Base-by-base conservation (phyloP, 495 filamentous ascomycete genomes). In the Pyrenopolyporus hunteri region DNA sequence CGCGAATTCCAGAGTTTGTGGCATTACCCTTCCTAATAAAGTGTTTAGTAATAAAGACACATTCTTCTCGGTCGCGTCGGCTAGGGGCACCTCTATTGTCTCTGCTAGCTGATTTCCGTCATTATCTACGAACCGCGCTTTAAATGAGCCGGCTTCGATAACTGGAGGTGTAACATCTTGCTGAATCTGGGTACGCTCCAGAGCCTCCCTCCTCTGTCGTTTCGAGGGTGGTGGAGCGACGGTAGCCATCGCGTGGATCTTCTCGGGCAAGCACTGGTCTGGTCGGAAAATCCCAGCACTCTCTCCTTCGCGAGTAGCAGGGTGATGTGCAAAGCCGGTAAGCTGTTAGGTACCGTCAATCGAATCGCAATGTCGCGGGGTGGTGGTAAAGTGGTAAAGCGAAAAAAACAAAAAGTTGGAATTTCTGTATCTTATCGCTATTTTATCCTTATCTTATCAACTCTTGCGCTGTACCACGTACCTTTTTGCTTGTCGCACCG, bases 11-110 rank as follows among this genome's bases (percentile, higher is more conserved):
- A 32, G 43, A 26, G 29, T n/a, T 19, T 10, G 37, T 36, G 57
- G 77, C 86, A 75, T n/a, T 84, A 89, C 87, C 78, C 90, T 87
- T 71, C 85, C 87, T 73, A 94, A 83, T 49, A 98, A 73, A 47
- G 88, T 92, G 69, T 99, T 98, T 20, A 97, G 78, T n/a, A 98
- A 79, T 16, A 91, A 81, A 66, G 94, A 93, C 22, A 99, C 82
- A 66, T 99, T 96, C 72, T 92, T 92, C 20, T 91, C 86, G 3
- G 85, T 89, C 8, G 94, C 89, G 78, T 97, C 89, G 62, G 85
- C 89, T 52, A 97, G 85, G 26, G 92, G 86, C 20, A 97, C 85
- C 40, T 90, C 85, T 57, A 96, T 87, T 13, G 89, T 85, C 42
- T 81, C 78, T 32, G 80, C 76, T 62, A 84, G 76, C 67, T 83